A percentile compares a stretch with the other conserved stretches of the same genome.
Conservation (phyloP, 2,329 filamentous ascomycete species). For the Epichloe glyceriae region DNA sequence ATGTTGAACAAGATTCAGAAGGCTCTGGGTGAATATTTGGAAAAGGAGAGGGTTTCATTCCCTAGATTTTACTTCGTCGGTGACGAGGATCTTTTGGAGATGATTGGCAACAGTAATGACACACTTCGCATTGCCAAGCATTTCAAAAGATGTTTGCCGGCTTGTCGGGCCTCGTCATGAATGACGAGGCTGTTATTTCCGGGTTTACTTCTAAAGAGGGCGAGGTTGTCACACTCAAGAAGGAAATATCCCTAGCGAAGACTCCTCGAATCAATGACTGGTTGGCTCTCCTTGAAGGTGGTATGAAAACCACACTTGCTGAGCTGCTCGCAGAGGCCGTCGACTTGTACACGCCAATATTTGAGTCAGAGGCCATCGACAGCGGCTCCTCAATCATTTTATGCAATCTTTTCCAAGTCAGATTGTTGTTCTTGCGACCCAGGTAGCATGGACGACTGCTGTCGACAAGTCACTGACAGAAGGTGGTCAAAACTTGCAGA, state of each 20-base stretch:
- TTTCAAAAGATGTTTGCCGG: slow-evolving; percentile 99
- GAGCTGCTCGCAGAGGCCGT: slow-evolving; percentile 82
- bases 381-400: slow-evolving; percentile 61
- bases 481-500: slow-evolving; percentile 55
- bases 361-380: slow-evolving; percentile 59
- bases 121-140: slow-evolving; percentile 94
- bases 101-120: slow-evolving; percentile 98
- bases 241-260: slow-evolving; percentile 82
- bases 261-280: slow-evolving; percentile 98
- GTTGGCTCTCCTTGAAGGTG: slow-evolving; percentile 82
- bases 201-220: slow-evolving; percentile 94
- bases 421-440: slow-evolving; percentile 86
- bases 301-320: slow-evolving; percentile 88
- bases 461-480: slow-evolving; percentile 66
- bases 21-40: slow-evolving; percentile 93
- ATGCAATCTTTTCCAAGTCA: slow-evolving; percentile 80
- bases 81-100: slow-evolving; percentile 94
- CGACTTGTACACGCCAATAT: slow-evolving; percentile 67
- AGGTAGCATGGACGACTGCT: slow-evolving; percentile 83
- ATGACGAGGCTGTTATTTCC: slow-evolving; percentile 78
- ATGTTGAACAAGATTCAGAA: slow-evolving; percentile 98
- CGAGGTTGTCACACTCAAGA: slow-evolving; percentile 76
- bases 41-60: slow-evolving; percentile 94
- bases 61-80: slow-evolving; percentile 99
- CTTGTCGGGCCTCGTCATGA: slow-evolving; percentile 73